Evolutionary conservation across 1,139 yeast species (phyloP).

Genomic region (Diutina pseudorugosa): DNA sequence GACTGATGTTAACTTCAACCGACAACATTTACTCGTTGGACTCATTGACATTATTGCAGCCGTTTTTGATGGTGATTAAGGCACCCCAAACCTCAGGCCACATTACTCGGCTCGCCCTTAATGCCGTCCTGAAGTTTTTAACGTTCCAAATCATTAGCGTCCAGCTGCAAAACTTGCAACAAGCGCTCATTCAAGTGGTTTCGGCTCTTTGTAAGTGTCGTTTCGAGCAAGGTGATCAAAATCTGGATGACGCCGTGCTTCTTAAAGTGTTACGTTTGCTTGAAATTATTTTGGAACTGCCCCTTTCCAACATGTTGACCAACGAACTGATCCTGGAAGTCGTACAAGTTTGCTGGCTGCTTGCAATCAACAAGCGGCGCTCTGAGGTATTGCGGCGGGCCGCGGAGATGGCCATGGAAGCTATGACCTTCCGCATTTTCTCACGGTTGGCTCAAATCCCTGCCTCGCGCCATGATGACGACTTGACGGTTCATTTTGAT

Average conservation of each 20-base stretch:
- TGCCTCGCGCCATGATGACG: slow-evolving; percentile 25
- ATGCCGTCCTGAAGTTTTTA: slow-evolving; percentile 61
- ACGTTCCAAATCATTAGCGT: slow-evolving; percentile 45
- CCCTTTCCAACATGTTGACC: slow-evolving; percentile 50
- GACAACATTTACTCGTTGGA: slow-evolving; percentile 47
- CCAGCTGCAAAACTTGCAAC: slow-evolving; percentile 32
- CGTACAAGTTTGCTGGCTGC: slow-evolving; percentile 78
- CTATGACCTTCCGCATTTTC: slow-evolving; percentile 62
- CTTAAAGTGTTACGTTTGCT: slow-evolving; percentile 69
- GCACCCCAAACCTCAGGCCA: slow-evolving; percentile 79
- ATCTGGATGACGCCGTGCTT: slow-evolving; percentile 84
- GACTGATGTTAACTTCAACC: slow-evolving; percentile 55
- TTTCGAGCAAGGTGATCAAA: slow-evolving; percentile 90
- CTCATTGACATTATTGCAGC: slow-evolving; percentile 66
- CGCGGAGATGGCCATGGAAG: slow-evolving; percentile 76
- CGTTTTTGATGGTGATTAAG: slow-evolving; percentile 77
- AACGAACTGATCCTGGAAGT: slow-evolving; percentile 84
- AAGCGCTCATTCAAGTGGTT: slow-evolving; percentile 46
- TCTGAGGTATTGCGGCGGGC: slow-evolving; percentile 82
- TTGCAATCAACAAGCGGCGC: slow-evolving; percentile 88
- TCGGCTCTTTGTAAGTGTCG: slow-evolving; percentile 87
- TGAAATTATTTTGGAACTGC: slow-evolving; percentile 57
- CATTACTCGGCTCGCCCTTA: slow-evolving; percentile 73
- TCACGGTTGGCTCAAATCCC: slow-evolving; percentile 44
- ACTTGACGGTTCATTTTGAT: slow-evolving; percentile 23